These are phyloP conservation scores for Acanthamoeba triangularis DNA, from an alignment of 208 protist species.

Conservation along the genomic window DNA sequence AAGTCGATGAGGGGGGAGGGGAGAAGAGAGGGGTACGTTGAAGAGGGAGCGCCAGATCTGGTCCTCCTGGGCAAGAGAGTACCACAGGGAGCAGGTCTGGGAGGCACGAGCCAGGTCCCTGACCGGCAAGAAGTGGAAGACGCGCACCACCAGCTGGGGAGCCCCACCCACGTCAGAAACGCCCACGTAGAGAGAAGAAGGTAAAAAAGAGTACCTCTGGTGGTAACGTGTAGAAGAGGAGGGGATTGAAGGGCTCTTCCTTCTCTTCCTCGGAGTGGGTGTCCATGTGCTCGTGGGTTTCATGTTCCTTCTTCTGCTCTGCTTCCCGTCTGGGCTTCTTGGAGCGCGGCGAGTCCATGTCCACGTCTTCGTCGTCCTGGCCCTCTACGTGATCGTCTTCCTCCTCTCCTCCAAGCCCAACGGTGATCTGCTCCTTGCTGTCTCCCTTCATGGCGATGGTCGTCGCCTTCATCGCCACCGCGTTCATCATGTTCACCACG, in stretches of 20 bases:
- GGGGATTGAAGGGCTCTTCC: neutral
- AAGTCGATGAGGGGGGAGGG: neutral
- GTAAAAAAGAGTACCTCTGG: neutral
- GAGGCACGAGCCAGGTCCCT: neutral
- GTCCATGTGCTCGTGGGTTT: too few relatives aligned
- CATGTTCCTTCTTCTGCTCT: neutral
- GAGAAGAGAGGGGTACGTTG: neutral
- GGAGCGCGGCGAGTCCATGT: neutral
- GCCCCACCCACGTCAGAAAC: neutral
- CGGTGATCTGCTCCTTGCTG: too few relatives aligned
- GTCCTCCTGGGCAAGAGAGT: neutral
- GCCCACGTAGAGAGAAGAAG: neutral
- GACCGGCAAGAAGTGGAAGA: conserved; percentile 27
- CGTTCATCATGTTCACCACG: neutral
- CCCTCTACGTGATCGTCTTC: neutral
- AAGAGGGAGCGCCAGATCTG: conserved; percentile 33
- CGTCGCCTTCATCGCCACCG: neutral
- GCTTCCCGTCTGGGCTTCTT: neutral
- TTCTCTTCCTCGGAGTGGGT: neutral
- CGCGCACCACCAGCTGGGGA: neutral
- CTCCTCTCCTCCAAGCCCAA: neutral
- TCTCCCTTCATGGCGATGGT: neutral
- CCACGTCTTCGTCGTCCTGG: neutral
- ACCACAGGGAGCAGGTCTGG: neutral
- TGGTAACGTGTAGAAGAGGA: neutral